Conservation (phyloP, 352 stramenopile species). For the Globisporangium recalcitrans region DNA sequence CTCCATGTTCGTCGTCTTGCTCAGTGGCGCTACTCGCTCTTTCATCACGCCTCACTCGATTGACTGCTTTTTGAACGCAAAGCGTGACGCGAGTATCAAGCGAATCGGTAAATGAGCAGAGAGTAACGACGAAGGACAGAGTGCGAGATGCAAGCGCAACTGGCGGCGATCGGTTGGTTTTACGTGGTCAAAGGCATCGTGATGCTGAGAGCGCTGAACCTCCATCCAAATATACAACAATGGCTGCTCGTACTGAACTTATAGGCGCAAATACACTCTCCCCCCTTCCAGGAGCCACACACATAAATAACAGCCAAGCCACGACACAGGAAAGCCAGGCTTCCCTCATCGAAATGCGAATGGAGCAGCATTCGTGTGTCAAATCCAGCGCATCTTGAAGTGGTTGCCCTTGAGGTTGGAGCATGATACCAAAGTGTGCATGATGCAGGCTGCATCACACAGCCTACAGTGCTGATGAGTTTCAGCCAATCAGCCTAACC, state of each 20-base stretch:
- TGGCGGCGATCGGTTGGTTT: constrained; percentile 9
- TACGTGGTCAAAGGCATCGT: neutral
- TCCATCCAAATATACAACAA: constrained; percentile 3
- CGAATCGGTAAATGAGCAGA: neutral
- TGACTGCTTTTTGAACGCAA: neutral
- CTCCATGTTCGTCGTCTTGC: neutral
- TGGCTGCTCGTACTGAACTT: neutral
- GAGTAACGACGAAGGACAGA: neutral
- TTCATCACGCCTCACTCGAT: neutral
- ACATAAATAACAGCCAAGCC: neutral
- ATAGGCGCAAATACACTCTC: constrained; percentile 1
- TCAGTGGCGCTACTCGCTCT: neutral
- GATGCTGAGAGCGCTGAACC: neutral
- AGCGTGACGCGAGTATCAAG: neutral
- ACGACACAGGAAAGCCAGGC: neutral
- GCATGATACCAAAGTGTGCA: neutral
- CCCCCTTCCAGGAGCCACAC: neutral
- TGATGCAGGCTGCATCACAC: neutral
- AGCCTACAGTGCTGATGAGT: neutral
- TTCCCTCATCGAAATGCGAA: neutral
- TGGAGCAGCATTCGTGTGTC: no score
- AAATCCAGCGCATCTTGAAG: constrained; percentile 1
- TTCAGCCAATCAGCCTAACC: constrained; percentile 8
- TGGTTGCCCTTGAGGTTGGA: neutral
- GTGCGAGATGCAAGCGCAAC: no score